Evolutionary conservation across 148 eudicot genomes (phyloP), one percentile per base, ranked within the genome.

Genomic region (Persicaria maculosa): DNA sequence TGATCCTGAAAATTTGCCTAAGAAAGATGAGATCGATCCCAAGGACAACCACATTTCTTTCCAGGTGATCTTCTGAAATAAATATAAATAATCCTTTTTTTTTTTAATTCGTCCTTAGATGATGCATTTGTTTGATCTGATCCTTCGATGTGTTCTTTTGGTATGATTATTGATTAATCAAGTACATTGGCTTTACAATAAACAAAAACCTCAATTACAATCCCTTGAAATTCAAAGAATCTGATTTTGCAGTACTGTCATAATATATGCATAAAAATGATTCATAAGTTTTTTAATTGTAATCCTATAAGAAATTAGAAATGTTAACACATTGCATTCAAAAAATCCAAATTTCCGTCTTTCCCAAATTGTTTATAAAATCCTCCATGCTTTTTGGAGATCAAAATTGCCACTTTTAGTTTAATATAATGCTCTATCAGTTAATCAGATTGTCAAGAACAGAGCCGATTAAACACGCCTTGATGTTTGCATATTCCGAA

Each of bases 11-110:
- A 82, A 82, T 8, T 76, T 86, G 83, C 86, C 84, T 0, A 82
- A 79, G 84, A 93, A 91, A 75, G 83, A 75, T 0, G 92, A 81
- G 73, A 91, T 93, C 64, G 89, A 91, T 74, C 97, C 98, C 68
- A 89, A 93, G 72, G 93, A 89, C 44, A 90, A 90, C 53, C 98
- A 93, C 79, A 93, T 93, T 76, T 93, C 98, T 12, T 93, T 93
- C 64, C 98, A 93, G 98, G 98, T 93, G 81, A 25, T 48, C 61
- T 16, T 20, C 40, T 31, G 40, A 31, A 31, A 31, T 22, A 22
- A 22, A 22, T 22, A 22, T 22, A 22, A 22, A 22, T 22, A 22
- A 22, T 22, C 25, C 25, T 22, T 22, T 22, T 22, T 22, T 22
- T 22, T 22, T 22, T 22, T 22, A 22, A 22, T 22, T 22, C 25